A percentile compares a stretch with the other conserved stretches of the same genome.
These are phyloP conservation scores for Gossypium stocksii DNA, from an alignment of 345 rosid species.

Conservation along the genomic window DNA sequence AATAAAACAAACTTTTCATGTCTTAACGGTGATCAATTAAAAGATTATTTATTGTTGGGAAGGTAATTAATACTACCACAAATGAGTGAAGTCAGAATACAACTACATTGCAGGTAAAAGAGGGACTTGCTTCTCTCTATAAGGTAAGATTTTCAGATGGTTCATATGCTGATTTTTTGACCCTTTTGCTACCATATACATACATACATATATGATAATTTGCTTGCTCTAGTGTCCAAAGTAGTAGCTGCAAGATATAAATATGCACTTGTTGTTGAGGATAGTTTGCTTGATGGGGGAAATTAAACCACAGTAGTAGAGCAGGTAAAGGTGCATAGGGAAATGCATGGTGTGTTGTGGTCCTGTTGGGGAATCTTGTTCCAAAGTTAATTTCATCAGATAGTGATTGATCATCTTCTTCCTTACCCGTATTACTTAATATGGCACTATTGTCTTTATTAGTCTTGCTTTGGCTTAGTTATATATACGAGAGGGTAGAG, in stretches of 20 bases:
- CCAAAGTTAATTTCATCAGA: slow-evolving; percentile 30
- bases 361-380: slow-evolving; percentile 39
- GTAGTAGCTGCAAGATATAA: slow-evolving; percentile 19
- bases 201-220: slow-evolving; percentile 18
- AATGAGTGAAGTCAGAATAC: background rate
- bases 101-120: slow-evolving; percentile 24
- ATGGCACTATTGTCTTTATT: slow-evolving; percentile 9
- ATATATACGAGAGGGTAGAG: background rate
- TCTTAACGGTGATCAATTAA: background rate
- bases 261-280: slow-evolving; percentile 7
- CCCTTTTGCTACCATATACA: slow-evolving; percentile 29
- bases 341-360: slow-evolving; percentile 19
- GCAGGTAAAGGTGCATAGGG: slow-evolving; percentile 33
- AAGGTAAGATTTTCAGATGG: slow-evolving; percentile 32
- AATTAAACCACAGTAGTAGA: slow-evolving; percentile 19
- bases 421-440: slow-evolving; percentile 9
- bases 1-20: background rate
- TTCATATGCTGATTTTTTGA: slow-evolving; percentile 21
- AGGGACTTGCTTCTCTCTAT: slow-evolving; percentile 42
- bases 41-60: background rate
- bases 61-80: background rate
- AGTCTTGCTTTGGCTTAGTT: slow-evolving; percentile 6
- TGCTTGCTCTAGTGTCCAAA: slow-evolving; percentile 31
- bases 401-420: slow-evolving; percentile 36
- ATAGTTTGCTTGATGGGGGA: slow-evolving; percentile 38